Conservation (phyloP, 208 protist species). For the Leishmania gerbilli region DNA sequence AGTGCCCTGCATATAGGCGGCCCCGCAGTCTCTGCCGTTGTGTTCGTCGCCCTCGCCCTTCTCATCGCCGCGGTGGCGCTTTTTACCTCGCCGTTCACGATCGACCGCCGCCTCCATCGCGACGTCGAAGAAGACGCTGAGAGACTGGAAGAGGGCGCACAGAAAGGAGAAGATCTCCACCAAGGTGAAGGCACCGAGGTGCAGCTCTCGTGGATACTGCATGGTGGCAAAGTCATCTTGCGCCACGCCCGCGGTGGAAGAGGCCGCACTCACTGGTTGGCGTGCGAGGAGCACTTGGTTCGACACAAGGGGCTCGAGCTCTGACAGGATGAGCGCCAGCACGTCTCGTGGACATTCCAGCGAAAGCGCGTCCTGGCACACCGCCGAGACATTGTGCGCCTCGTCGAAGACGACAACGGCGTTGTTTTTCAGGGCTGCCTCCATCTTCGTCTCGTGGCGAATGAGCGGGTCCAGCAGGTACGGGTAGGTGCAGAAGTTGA, state of each 20-base stretch:
- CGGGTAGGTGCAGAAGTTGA: conserved; percentile 97
- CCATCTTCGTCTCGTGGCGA: conserved; percentile 83
- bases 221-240: conserved; percentile 13
- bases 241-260: background rate
- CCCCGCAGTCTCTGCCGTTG: background rate
- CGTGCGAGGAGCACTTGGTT: conserved; percentile 13
- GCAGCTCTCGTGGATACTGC: conserved; percentile 64
- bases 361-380: conserved; percentile 77
- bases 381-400: conserved; percentile 92
- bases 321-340: conserved; percentile 47
- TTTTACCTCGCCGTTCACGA: conserved; percentile 7
- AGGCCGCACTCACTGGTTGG: background rate
- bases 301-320: conserved; percentile 48
- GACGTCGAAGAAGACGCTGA: conserved; percentile 28
- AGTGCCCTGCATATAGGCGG: conserved; percentile 1
- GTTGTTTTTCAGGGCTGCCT: conserved; percentile 69
- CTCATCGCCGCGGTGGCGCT: conserved; percentile 8
- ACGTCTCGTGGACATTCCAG: conserved; percentile 39
- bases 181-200: conserved; percentile 61
- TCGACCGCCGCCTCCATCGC: background rate
- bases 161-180: conserved; percentile 60
- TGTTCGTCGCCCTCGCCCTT: background rate
- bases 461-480: conserved; percentile 96
- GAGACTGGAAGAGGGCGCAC: conserved; percentile 36
- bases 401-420: conserved; percentile 96